Evolutionary conservation across 768 basidiomycete species (phyloP).

Genomic region (Mycena polygramma): DNA sequence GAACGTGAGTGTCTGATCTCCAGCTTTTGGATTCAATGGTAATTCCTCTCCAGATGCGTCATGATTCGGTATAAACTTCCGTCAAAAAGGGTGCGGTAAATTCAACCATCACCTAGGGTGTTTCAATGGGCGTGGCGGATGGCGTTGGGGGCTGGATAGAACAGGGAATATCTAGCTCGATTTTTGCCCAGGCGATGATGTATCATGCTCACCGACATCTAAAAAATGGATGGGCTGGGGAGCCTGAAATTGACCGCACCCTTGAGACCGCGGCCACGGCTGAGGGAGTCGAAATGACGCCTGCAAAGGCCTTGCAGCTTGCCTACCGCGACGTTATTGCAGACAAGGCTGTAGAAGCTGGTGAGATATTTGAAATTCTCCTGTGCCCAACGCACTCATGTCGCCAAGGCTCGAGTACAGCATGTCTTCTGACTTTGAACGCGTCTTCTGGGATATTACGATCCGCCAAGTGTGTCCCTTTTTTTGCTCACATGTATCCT

Average conservation of each 20-base stretch:
- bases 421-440: constrained; percentile 81
- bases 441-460: constrained; percentile 80
- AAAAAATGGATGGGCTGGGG: constrained; percentile 82
- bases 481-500: constrained; percentile 13
- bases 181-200: constrained; percentile 94
- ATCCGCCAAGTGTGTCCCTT: constrained; percentile 72
- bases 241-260: constrained; percentile 85
- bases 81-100: constrained; percentile 18
- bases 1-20: constrained; percentile 35
- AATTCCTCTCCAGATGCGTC: constrained; percentile 73
- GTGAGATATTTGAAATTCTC: constrained; percentile 56
- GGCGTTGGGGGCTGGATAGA: constrained; percentile 95
- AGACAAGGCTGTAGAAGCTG: constrained; percentile 76
- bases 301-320: constrained; percentile 77
- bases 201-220: constrained; percentile 85
- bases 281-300: constrained; percentile 84
- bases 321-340: constrained; percentile 80
- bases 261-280: constrained; percentile 74
- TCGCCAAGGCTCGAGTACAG: constrained; percentile 83
- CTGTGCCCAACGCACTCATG: constrained; percentile 35
- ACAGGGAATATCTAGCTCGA: constrained; percentile 85
- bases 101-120: constrained; percentile 64
- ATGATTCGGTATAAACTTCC: constrained; percentile 29
- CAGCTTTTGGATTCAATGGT: background rate
- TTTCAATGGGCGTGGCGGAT: constrained; percentile 89